phyloP scores from a whole-genome alignment of 2,329 filamentous ascomycete genomes.

The Orbilia javanica region DNA sequence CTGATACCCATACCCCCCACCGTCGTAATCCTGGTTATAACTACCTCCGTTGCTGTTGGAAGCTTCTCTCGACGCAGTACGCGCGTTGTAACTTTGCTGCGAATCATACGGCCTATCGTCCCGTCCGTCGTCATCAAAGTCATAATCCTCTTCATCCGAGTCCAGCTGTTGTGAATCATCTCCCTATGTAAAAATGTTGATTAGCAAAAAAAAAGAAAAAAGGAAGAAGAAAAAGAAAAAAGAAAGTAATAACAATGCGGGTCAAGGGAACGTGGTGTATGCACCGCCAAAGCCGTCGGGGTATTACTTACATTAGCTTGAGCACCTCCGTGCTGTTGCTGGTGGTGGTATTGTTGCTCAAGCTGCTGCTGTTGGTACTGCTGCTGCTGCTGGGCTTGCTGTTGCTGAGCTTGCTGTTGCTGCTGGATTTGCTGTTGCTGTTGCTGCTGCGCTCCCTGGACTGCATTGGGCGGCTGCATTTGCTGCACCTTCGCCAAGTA shows the following conservation, averaged over 20 bases:
- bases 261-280: no score
- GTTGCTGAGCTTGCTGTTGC: constrained; percentile 61
- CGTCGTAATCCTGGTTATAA: constrained; percentile 68
- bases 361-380: constrained; percentile 65
- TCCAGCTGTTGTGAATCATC: constrained; percentile 62
- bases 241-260: no score
- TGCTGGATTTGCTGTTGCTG: constrained; percentile 63
- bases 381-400: constrained; percentile 64
- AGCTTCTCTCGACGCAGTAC: constrained; percentile 38
- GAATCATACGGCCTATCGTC: constrained; percentile 62
- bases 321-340: constrained; percentile 43
- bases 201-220: constrained; percentile 52
- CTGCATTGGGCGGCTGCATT: constrained; percentile 91
- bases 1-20: constrained; percentile 68
- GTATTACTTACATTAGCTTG: constrained; percentile 52
- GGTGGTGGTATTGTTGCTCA: constrained; percentile 63
- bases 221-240: no score
- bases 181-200: constrained; percentile 34
- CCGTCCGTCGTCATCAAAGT: constrained; percentile 51
- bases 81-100: constrained; percentile 37
- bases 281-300: constrained; percentile 50
- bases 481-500: constrained; percentile 98
- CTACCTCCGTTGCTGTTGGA: constrained; percentile 43
- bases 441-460: constrained; percentile 68
- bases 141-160: constrained; percentile 63